These are phyloP conservation scores for Akanthomyces uredinophilus DNA, from an alignment of 2,329 filamentous ascomycete species.

Conservation along the genomic window DNA sequence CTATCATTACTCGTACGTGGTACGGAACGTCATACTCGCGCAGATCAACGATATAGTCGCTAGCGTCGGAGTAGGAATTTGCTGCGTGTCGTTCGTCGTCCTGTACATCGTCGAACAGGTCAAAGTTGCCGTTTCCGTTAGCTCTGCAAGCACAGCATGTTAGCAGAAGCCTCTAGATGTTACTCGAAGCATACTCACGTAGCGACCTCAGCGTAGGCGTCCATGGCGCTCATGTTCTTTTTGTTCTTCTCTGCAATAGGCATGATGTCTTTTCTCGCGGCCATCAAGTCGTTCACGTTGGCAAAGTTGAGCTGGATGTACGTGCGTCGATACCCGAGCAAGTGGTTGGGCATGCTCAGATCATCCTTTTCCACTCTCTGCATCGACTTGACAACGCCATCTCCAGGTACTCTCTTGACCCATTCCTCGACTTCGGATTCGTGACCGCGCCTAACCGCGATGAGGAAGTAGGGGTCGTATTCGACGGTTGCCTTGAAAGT, in stretches of 20 bases:
- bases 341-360: constrained; percentile 88
- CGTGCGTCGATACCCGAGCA: constrained; percentile 82
- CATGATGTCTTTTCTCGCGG: constrained; percentile 77
- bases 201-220: constrained; percentile 95
- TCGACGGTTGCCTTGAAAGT: constrained; percentile 96
- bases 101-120: constrained; percentile 88
- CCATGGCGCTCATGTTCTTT: constrained; percentile 93
- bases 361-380: constrained; percentile 86
- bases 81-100: constrained; percentile 75
- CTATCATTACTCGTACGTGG: constrained; percentile 97
- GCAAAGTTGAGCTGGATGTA: constrained; percentile 83
- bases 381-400: constrained; percentile 75
- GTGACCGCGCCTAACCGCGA: constrained; percentile 80
- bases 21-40: constrained; percentile 99
- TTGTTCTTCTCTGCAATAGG: constrained; percentile 95
- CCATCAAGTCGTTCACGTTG: constrained; percentile 80
- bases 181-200: constrained; percentile 50
- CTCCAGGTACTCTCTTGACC: constrained; percentile 71
- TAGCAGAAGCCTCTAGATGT: constrained; percentile 7
- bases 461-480: constrained; percentile 93
- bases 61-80: constrained; percentile 74
- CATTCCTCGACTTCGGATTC: constrained; percentile 97
- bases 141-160: constrained; percentile 10
- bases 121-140: constrained; percentile 75
- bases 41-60: constrained; percentile 97